phyloP scores from a whole-genome alignment of 2,329 filamentous ascomycete species.

The Aspergillus calidoustus region DNA sequence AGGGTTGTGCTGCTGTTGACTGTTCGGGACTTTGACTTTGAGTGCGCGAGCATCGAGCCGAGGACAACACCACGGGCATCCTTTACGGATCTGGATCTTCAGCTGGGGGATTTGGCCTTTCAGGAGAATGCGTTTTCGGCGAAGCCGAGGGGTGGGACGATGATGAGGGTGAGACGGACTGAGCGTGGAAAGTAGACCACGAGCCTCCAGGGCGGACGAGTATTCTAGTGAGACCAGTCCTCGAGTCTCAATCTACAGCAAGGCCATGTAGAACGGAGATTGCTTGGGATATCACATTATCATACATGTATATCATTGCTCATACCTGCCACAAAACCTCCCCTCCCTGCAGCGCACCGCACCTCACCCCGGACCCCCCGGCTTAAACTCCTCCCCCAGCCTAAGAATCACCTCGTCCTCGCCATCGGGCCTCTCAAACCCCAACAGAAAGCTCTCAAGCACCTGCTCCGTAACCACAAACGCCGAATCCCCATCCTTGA shows the following conservation, averaged over 20 bases:
- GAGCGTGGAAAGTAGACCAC: too few species aligned
- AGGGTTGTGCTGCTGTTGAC: conserved; percentile 32
- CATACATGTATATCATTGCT: not conserved
- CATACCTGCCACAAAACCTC: not conserved
- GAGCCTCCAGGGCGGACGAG: too few species aligned
- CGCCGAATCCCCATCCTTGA: not conserved
- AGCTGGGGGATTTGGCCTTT: too few species aligned
- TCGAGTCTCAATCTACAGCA: not conserved
- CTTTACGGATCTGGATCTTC: too few species aligned
- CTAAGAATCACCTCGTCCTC: not conserved
- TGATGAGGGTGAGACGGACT: too few species aligned
- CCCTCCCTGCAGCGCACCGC: too few species aligned
- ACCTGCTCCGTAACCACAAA: not conserved
- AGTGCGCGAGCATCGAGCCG: too few species aligned
- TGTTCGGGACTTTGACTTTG: conserved; percentile 30
- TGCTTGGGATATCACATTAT: not conserved
- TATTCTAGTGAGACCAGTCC: too few species aligned
- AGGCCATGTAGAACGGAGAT: not conserved
- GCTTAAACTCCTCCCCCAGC: not conserved
- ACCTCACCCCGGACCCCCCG: too few species aligned
- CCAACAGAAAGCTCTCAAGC: not conserved
- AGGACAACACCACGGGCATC: too few species aligned
- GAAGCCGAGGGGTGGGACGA: too few species aligned
- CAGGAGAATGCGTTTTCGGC: too few species aligned
- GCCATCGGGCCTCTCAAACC: not conserved